A percentile compares a stretch with the other conserved stretches of the same genome.
Conservation (phyloP, 2,329 filamentous ascomycete genomes). For the Verticillium isaacii region DNA sequence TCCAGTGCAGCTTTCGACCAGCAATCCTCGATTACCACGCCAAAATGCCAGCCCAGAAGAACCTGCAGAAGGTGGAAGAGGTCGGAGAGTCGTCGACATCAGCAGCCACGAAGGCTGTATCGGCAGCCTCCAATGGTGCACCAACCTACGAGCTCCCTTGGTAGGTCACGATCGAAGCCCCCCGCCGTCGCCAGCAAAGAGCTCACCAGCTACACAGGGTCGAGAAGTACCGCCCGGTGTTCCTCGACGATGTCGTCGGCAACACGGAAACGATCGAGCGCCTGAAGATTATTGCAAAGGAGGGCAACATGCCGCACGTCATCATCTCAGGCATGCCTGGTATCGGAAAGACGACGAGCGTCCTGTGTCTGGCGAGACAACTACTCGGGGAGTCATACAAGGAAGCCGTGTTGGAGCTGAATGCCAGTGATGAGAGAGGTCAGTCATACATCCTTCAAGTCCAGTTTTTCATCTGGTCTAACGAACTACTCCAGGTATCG, state of each 20-base stretch:
- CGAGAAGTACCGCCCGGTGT: slow-evolving; percentile 93
- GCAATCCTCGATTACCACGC: background rate
- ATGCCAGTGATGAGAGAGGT: slow-evolving; percentile 93
- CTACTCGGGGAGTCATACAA: slow-evolving; percentile 91
- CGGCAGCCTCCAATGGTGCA: slow-evolving; percentile 43
- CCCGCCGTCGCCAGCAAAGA: background rate
- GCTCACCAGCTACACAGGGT: slow-evolving; percentile 60
- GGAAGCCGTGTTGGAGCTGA: slow-evolving; percentile 93
- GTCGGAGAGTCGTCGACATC: slow-evolving; percentile 58
- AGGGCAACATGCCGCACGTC: slow-evolving; percentile 98
- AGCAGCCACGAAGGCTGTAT: slow-evolving; percentile 51
- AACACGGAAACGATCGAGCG: slow-evolving; percentile 98
- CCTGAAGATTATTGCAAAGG: slow-evolving; percentile 95
- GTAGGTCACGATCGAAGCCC: slow-evolving; percentile 35
- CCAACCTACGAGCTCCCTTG: slow-evolving; percentile 73
- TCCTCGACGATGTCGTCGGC: slow-evolving; percentile 93
- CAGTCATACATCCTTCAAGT: background rate
- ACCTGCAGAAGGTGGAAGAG: slow-evolving; percentile 44
- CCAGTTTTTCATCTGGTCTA: background rate
- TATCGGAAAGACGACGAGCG: slow-evolving; percentile 96
- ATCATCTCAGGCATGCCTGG: slow-evolving; percentile 99
- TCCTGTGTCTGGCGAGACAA: slow-evolving; percentile 88
- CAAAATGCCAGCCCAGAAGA: slow-evolving; percentile 30
- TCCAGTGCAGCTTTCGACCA: background rate
- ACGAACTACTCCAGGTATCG: slow-evolving; percentile 60